phyloP scores from a whole-genome alignment of 202 grass and related monocot genomes.

The Bolboschoenoplectus hybrid region DNA sequence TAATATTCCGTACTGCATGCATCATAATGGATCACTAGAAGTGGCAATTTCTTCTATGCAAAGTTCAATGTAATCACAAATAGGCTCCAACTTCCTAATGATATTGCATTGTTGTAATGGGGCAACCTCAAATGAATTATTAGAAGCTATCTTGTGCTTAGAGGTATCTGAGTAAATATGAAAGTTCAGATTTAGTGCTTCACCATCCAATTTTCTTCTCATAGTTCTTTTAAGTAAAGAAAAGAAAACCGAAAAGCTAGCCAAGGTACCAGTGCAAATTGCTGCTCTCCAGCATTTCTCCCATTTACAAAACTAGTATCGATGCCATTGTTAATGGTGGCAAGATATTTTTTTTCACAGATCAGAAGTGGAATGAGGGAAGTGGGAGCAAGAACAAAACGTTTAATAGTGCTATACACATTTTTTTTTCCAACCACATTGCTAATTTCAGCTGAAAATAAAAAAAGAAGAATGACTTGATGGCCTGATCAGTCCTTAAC shows the following conservation, averaged over 20 bases:
- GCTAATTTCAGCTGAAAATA: no score
- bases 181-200: neutral
- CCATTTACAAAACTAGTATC: no score
- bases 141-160: neutral
- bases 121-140: neutral
- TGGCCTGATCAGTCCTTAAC: no score
- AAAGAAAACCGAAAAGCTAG: neutral
- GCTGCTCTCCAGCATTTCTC: neutral
- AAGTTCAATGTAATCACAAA: neutral
- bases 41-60: neutral
- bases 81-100: neutral
- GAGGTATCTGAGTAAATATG: no score
- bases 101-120: neutral
- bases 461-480: no score
- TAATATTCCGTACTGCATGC: neutral
- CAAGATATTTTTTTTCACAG: no score
- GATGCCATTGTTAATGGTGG: no score
- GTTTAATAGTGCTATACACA: no score
- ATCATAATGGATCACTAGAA: neutral
- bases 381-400: no score
- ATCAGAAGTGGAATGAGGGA: no score
- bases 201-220: neutral
- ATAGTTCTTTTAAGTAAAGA: neutral
- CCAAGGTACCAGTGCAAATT: neutral
- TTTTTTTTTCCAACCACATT: no score